Evolutionary conservation across 225 moss, liverwort and hornwort species (phyloP).

Genomic region (Pleurozium schreberi): DNA sequence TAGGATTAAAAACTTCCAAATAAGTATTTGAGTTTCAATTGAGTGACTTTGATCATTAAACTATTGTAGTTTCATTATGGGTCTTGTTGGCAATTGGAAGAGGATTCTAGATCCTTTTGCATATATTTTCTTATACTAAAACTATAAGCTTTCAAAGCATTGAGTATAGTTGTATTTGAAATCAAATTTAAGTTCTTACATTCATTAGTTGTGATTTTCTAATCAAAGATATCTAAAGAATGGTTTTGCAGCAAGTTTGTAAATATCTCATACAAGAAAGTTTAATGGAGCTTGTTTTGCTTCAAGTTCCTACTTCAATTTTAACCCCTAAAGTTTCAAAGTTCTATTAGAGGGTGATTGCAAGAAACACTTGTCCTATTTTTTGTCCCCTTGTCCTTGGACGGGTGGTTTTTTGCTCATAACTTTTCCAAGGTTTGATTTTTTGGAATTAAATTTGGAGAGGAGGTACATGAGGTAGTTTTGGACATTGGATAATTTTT

Average conservation of each 20-base stretch:
- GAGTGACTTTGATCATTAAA: neutral
- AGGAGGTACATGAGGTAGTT: too few species aligned
- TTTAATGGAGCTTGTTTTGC: accelerated
- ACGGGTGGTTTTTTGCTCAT: too few species aligned
- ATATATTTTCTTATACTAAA: neutral
- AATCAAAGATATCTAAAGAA: neutral
- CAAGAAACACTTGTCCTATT: too few species aligned
- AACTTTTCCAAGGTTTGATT: too few species aligned
- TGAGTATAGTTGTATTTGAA: neutral
- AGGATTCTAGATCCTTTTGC: neutral
- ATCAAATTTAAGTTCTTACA: neutral
- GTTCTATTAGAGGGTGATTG: too few species aligned
- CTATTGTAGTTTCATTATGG: neutral
- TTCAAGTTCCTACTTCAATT: neutral
- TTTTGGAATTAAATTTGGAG: too few species aligned
- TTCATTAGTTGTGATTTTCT: neutral
- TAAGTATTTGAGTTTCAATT: neutral
- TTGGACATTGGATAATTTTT: too few species aligned
- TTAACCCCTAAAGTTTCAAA: neutral
- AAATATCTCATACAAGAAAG: neutral
- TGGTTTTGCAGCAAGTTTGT: neutral
- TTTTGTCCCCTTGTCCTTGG: too few species aligned
- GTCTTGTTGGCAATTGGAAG: neutral
- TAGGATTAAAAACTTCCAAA: neutral
- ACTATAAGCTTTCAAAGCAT: neutral